A percentile compares a stretch with the other conserved stretches of the same genome.
phyloP scores from a whole-genome alignment of 2,329 filamentous ascomycete genomes.

The Penicillium olsonii region DNA sequence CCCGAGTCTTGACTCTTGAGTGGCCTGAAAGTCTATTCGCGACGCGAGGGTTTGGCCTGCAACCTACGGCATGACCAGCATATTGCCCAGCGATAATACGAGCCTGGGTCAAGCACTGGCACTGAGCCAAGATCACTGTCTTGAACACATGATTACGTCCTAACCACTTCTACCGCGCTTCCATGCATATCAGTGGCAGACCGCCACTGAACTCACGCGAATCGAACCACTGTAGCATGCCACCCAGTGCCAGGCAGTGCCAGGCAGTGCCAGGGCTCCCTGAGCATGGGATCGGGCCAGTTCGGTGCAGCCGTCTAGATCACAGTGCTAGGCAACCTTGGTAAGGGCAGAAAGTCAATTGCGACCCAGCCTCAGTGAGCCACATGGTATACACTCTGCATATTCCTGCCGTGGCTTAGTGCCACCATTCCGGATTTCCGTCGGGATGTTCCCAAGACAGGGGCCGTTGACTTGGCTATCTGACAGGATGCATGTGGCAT shows the following conservation, averaged over 20 bases:
- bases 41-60: not conserved
- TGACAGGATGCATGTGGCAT: not conserved
- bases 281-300: too few species aligned
- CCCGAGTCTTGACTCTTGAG: not conserved
- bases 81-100: conserved; percentile 1
- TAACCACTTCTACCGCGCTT: conserved; percentile 30
- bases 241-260: too few species aligned
- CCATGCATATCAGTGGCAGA: conserved; percentile 28
- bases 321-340: conserved; percentile 1
- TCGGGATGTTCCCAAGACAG: conserved; percentile 22
- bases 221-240: not conserved
- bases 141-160: conserved; percentile 3
- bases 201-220: conserved; percentile 13
- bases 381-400: conserved; percentile 12
- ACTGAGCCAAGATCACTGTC: not conserved
- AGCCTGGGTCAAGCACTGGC: not conserved
- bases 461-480: not conserved
- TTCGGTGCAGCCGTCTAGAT: too few species aligned
- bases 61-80: not conserved
- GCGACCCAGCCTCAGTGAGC: conserved; percentile 6
- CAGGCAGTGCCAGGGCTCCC: too few species aligned
- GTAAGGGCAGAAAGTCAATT: not conserved
- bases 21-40: conserved; percentile 3
- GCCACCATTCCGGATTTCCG: conserved; percentile 17
- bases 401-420: conserved; percentile 1